Evolutionary conservation across 2,329 filamentous ascomycete species (phyloP).

Genomic region (Penicillium sp.): DNA sequence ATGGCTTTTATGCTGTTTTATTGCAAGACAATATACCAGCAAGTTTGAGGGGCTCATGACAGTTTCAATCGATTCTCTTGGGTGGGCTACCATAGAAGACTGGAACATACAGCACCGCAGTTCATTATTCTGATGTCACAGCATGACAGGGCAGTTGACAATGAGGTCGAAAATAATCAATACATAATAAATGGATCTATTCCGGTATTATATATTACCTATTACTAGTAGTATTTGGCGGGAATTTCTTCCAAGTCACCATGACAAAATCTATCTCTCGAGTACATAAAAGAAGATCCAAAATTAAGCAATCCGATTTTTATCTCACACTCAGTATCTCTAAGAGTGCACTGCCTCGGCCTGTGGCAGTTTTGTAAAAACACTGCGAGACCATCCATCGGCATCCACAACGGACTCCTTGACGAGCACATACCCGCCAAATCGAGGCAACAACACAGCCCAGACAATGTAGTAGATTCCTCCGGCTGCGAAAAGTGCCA

Average conservation of each 20-base stretch:
- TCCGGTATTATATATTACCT: background rate
- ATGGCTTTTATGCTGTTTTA: slow-evolving; percentile 23
- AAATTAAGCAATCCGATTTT: background rate
- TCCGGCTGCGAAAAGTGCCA: slow-evolving; percentile 51
- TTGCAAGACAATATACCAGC: slow-evolving; percentile 46
- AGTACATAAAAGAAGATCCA: background rate
- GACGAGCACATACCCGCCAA: slow-evolving; percentile 53
- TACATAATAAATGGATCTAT: background rate
- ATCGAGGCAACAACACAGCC: slow-evolving; percentile 50
- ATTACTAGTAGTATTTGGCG: background rate
- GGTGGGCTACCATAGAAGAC: slow-evolving; percentile 49
- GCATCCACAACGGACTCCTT: slow-evolving; percentile 56
- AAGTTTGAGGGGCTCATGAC: slow-evolving; percentile 50
- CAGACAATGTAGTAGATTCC: slow-evolving; percentile 55
- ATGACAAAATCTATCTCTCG: background rate
- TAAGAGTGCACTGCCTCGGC: slow-evolving; percentile 7
- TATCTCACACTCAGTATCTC: background rate
- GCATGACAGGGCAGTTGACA: slow-evolving; percentile 1
- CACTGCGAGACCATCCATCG: slow-evolving; percentile 63
- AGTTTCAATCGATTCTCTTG: slow-evolving; percentile 28
- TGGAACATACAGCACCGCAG: slow-evolving; percentile 38
- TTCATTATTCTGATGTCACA: slow-evolving; percentile 7
- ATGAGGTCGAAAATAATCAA: background rate
- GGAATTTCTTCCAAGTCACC: background rate
- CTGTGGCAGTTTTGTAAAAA: slow-evolving; percentile 51